Evolutionary conservation across 116 monocot genomes (phyloP).

Genomic region (Trichopus zeylanicus): DNA sequence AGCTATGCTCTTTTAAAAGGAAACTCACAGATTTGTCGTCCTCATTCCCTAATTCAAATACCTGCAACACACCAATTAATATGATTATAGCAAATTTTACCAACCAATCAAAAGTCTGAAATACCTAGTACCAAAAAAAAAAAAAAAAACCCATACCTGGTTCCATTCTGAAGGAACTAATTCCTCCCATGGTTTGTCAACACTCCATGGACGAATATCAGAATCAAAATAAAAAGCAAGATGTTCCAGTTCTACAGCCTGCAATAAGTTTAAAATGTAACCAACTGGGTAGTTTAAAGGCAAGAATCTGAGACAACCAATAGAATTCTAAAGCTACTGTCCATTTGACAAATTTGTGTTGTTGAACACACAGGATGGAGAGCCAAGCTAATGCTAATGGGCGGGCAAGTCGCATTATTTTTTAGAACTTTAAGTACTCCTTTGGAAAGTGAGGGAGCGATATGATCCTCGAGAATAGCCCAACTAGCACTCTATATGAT

Average conservation of each 20-base stretch:
- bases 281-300: neutral
- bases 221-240: constrained; percentile 95
- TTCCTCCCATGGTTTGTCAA: constrained; percentile 77
- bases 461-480: no score
- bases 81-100: neutral
- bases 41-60: constrained; percentile 60
- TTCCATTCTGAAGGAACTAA: constrained; percentile 85
- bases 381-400: no score
- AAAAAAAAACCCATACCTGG: constrained; percentile 36
- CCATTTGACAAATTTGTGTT: no score
- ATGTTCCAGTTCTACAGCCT: constrained; percentile 90
- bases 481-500: no score
- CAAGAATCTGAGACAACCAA: no score
- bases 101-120: neutral
- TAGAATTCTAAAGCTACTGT: no score
- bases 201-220: constrained; percentile 68
- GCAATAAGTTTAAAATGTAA: constrained; percentile 16
- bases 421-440: no score
- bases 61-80: constrained; percentile 36
- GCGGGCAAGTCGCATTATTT: no score
- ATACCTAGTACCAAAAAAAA: neutral
- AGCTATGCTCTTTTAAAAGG: constrained; percentile 43
- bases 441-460: no score
- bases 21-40: constrained; percentile 15
- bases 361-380: no score